phyloP scores from a whole-genome alignment of 495 filamentous ascomycete genomes.

The Articulospora tetracladia region DNA sequence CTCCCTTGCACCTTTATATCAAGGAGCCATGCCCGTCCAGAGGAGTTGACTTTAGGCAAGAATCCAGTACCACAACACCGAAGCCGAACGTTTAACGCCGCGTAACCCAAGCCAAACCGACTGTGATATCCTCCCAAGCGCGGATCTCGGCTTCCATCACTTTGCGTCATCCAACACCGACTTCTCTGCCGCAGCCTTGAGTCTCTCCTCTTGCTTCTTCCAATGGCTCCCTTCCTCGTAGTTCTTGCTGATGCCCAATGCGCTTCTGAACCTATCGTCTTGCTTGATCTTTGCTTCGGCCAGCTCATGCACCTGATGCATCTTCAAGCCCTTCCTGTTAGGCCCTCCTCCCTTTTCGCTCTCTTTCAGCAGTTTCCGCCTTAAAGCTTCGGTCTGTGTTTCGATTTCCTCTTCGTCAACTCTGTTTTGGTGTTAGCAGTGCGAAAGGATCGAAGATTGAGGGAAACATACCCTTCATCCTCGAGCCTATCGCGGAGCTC shows the following conservation, averaged over 20 bases:
- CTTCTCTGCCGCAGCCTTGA: conserved; percentile 52
- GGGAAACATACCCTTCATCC: conserved; percentile 65
- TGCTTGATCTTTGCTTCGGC: conserved; percentile 96
- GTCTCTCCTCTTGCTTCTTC: conserved; percentile 67
- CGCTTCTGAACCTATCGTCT: conserved; percentile 82
- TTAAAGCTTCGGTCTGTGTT: conserved; percentile 54
- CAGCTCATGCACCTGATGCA: conserved; percentile 93
- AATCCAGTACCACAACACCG: background rate
- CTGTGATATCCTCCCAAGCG: background rate
- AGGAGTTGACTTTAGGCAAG: background rate
- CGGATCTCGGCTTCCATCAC: background rate
- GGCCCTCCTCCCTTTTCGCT: conserved; percentile 36
- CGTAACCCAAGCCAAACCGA: background rate
- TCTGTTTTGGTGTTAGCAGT: conserved; percentile 33
- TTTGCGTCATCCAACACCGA: conserved; percentile 24
- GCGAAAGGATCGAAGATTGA: background rate
- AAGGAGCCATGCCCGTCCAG: background rate
- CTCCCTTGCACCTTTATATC: background rate
- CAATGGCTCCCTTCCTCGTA: conserved; percentile 83
- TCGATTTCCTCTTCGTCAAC: conserved; percentile 82
- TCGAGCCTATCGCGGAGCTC: conserved; percentile 86
- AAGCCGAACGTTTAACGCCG: background rate
- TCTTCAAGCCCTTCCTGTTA: conserved; percentile 61
- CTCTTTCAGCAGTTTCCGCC: conserved; percentile 58
- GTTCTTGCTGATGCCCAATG: conserved; percentile 83